A percentile compares a stretch with the other conserved stretches of the same genome.
These are phyloP conservation scores for Leishmania braziliensis DNA, from an alignment of 208 protist species.

Conservation along the genomic window DNA sequence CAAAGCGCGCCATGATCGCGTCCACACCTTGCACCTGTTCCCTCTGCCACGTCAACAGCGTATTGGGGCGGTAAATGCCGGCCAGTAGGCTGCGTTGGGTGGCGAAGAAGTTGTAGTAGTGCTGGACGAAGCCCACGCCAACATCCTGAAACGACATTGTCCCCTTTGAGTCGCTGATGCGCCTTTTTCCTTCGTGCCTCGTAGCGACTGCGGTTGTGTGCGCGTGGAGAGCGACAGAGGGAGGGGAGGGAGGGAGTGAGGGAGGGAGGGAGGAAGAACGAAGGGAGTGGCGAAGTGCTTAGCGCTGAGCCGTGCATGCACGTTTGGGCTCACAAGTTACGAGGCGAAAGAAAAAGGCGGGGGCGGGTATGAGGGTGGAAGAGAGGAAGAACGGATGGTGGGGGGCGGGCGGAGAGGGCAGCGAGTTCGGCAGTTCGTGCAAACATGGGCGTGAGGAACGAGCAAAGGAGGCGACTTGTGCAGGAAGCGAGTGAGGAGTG, in stretches of 20 bases:
- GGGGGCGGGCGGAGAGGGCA: background rate
- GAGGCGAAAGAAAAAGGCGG: background rate
- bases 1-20: slow-evolving; percentile 82
- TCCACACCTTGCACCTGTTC: slow-evolving; percentile 87
- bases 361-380: background rate
- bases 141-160: slow-evolving; percentile 79
- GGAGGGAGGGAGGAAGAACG: background rate
- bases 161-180: no score
- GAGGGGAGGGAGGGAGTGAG: background rate
- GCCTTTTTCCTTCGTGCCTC: background rate
- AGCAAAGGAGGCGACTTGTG: background rate
- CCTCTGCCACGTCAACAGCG: slow-evolving; percentile 86
- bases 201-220: background rate
- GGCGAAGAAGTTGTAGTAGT: slow-evolving; percentile 90
- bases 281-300: background rate
- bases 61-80: slow-evolving; percentile 75
- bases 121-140: slow-evolving; percentile 69
- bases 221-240: background rate
- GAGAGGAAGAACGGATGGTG: background rate
- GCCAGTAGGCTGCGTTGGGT: slow-evolving; percentile 63
- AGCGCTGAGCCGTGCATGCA: background rate
- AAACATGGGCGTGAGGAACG: background rate
- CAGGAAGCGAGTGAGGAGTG: background rate
- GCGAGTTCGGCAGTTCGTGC: background rate
- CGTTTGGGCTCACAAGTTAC: background rate